Percentiles rank a stretch among this genome's conserved stretches.
These are phyloP conservation scores for Ceratocystis cacaofunesta DNA, from an alignment of 2,329 filamentous ascomycete genomes.

Conservation along the genomic window DNA sequence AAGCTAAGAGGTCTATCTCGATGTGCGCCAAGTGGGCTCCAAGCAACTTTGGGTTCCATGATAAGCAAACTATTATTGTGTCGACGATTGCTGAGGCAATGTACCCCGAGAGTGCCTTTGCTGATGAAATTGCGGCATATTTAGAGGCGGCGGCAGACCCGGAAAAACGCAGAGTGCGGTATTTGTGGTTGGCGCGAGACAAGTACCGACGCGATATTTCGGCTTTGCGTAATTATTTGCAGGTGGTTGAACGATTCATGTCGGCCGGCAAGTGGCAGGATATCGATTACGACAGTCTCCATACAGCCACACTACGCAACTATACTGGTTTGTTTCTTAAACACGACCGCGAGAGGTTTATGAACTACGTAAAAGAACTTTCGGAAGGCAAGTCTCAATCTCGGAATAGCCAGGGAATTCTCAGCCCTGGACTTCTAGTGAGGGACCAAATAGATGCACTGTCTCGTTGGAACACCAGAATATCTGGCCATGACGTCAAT, in stretches of 20 bases:
- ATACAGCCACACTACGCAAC: background rate
- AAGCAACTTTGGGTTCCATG: slow-evolving; percentile 38
- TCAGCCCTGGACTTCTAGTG: background rate
- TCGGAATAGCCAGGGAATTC: background rate
- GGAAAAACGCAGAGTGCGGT: slow-evolving; percentile 26
- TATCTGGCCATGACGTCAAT: background rate
- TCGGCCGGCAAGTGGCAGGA: slow-evolving; percentile 30
- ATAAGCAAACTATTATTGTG: slow-evolving; percentile 42
- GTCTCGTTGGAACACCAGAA: background rate
- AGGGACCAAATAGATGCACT: background rate
- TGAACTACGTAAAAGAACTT: background rate
- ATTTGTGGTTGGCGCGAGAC: slow-evolving; percentile 40
- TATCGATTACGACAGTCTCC: slow-evolving; percentile 39
- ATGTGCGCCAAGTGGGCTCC: slow-evolving; percentile 49
- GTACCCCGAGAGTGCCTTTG: slow-evolving; percentile 26
- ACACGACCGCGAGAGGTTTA: background rate
- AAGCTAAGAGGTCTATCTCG: slow-evolving; percentile 33
- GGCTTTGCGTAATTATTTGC: slow-evolving; percentile 37
- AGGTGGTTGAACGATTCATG: slow-evolving; percentile 39
- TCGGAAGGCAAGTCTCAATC: background rate
- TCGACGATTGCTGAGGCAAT: slow-evolving; percentile 43
- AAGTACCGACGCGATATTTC: slow-evolving; percentile 37
- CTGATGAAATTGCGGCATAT: slow-evolving; percentile 24
- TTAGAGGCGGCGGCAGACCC: slow-evolving; percentile 17
- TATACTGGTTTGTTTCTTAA: slow-evolving; percentile 27